A percentile compares a stretch with the other conserved stretches of the same genome.
These are phyloP conservation scores for Prillingera fragicola DNA, from an alignment of 1,284 basidiomycete genomes.

Conservation along the genomic window DNA sequence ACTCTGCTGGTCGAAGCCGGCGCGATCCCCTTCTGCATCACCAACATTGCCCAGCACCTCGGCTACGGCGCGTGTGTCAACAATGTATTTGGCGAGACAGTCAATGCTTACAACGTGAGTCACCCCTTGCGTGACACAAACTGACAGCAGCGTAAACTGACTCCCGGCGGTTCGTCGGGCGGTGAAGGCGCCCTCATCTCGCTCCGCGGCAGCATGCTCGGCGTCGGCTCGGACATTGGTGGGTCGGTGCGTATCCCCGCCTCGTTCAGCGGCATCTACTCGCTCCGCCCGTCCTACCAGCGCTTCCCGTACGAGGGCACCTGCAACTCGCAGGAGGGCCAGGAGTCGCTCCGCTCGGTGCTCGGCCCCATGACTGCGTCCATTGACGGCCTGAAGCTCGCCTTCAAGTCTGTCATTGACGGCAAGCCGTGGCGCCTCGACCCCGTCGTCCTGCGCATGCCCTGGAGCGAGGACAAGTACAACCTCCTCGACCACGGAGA, in stretches of 20 bases:
- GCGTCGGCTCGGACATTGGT: slow-evolving; percentile 54
- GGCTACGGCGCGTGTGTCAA: slow-evolving; percentile 17
- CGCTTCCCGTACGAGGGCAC: slow-evolving; percentile 3
- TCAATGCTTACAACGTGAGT: slow-evolving; percentile 19
- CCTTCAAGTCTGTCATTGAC: slow-evolving; percentile 52
- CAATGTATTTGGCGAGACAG: slow-evolving; percentile 19
- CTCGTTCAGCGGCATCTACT: not conserved
- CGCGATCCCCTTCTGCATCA: slow-evolving; percentile 14
- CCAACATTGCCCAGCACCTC: slow-evolving; percentile 18
- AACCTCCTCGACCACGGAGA: slow-evolving; percentile 23
- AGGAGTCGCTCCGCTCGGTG: slow-evolving; percentile 13
- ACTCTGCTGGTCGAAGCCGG: slow-evolving; percentile 14
- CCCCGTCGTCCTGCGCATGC: slow-evolving; percentile 54
- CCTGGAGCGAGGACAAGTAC: slow-evolving; percentile 50
- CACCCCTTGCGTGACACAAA: not conserved
- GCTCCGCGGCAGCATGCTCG: slow-evolving; percentile 56
- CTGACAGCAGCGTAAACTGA: slow-evolving; percentile 47
- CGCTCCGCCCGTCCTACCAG: slow-evolving; percentile 1
- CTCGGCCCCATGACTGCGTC: slow-evolving; percentile 56
- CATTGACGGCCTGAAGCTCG: slow-evolving; percentile 55
- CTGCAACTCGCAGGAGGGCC: slow-evolving; percentile 2
- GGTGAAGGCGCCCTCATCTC: slow-evolving; percentile 62
- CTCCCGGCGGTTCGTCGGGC: slow-evolving; percentile 59
- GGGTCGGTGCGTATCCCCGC: slow-evolving; percentile 11
- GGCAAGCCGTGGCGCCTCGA: slow-evolving; percentile 57